A percentile compares a stretch with the other conserved stretches of the same genome.
These are phyloP conservation scores for Lasiosphaeria miniovina DNA, from an alignment of 495 filamentous ascomycete species.

Conservation along the genomic window DNA sequence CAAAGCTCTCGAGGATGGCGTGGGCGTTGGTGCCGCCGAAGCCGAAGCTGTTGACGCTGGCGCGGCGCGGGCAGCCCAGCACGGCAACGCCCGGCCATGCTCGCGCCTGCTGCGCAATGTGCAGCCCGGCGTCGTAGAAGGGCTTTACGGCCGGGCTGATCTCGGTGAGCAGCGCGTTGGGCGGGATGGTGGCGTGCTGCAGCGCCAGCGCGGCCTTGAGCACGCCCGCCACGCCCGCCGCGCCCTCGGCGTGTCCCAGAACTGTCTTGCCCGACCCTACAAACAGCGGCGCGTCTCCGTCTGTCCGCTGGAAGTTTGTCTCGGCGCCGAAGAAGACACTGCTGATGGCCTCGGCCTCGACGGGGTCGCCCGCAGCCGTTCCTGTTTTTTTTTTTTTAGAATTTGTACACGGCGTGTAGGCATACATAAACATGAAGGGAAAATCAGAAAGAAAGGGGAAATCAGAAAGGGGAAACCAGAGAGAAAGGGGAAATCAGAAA, in stretches of 20 bases:
- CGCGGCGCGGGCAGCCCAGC: slow-evolving; percentile 27
- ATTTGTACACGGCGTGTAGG: too few species aligned
- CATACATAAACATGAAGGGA: too few species aligned
- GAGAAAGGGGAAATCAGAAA: too few species aligned
- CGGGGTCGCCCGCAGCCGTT: slow-evolving; percentile 34
- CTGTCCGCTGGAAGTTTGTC: neutral
- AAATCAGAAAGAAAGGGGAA: too few species aligned
- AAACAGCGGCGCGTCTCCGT: slow-evolving; percentile 6
- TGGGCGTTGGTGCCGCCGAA: slow-evolving; percentile 43
- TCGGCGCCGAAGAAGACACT: slow-evolving; percentile 12
- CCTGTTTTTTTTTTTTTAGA: slow-evolving; percentile 18
- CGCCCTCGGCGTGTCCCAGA: slow-evolving; percentile 50
- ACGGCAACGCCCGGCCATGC: slow-evolving; percentile 25
- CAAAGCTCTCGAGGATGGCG: slow-evolving; percentile 24
- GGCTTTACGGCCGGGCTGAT: slow-evolving; percentile 39
- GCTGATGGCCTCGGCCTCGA: slow-evolving; percentile 34
- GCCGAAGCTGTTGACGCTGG: slow-evolving; percentile 38
- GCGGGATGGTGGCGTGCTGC: slow-evolving; percentile 43
- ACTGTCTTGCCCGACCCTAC: slow-evolving; percentile 46
- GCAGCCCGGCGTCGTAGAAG: too few species aligned
- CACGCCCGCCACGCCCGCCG: slow-evolving; percentile 46
- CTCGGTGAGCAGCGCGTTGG: slow-evolving; percentile 38
- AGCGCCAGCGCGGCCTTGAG: slow-evolving; percentile 51
- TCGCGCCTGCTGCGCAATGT: too few species aligned
- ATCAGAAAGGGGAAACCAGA: too few species aligned